phyloP scores from a whole-genome alignment of 192 early-diverging fungal species.

The Anaeromyces robustus region DNA sequence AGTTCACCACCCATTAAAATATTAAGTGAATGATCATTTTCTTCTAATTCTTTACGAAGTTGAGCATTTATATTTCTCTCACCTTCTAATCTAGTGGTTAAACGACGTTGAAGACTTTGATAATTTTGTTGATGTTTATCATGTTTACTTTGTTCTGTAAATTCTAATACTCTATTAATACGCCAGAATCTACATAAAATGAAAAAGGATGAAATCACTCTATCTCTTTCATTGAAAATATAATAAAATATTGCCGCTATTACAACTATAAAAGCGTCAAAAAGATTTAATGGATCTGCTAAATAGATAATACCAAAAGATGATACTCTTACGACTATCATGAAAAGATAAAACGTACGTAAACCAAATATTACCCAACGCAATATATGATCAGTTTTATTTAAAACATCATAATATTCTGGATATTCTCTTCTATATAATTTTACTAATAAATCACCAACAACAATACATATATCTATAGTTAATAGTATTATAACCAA shows the following conservation, averaged over 20 bases:
- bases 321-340: background rate
- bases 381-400: background rate
- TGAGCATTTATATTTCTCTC: background rate
- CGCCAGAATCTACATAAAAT: background rate
- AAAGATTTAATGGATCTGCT: background rate
- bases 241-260: background rate
- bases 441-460: background rate
- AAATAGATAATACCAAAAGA: background rate
- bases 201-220: background rate
- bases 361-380: background rate
- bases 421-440: background rate
- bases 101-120: background rate
- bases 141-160: background rate
- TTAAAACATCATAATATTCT: background rate
- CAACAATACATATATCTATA: background rate
- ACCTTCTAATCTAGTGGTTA: background rate
- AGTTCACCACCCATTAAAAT: background rate
- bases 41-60: background rate
- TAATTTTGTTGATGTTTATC: background rate
- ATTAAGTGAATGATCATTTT: background rate
- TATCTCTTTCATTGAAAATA: background rate
- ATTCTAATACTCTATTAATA: background rate
- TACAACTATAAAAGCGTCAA: background rate
- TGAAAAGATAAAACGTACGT: background rate
- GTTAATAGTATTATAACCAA: background rate